Conservation (phyloP, 345 rosid genomes). For the Eucalyptus pauciflora region DNA sequence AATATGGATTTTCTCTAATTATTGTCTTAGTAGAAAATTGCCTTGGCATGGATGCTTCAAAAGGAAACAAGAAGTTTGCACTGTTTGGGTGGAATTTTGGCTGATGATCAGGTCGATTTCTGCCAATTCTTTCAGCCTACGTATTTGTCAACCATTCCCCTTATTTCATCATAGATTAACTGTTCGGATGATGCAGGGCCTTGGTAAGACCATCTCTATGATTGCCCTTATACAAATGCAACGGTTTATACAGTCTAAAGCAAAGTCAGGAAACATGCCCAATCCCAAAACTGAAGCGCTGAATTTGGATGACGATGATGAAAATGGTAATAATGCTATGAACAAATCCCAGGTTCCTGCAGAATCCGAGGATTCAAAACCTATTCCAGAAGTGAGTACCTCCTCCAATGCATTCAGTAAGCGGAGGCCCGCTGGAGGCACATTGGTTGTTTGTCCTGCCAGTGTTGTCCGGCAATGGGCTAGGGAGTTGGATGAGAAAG, state of each 20-base stretch:
- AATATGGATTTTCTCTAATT: not conserved
- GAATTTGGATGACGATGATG: conserved; percentile 78
- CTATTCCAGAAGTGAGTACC: conserved; percentile 38
- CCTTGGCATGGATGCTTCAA: conserved; percentile 94
- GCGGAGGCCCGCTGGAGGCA: conserved; percentile 75
- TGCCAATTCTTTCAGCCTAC: not conserved
- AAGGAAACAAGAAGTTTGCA: conserved; percentile 77
- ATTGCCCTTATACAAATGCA: conserved; percentile 90
- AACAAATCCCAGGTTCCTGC: conserved; percentile 27
- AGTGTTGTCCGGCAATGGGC: conserved; percentile 96
- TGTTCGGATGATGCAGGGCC: conserved; percentile 42
- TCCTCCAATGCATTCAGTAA: conserved; percentile 25
- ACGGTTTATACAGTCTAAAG: conserved; percentile 37
- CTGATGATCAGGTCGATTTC: conserved; percentile 89
- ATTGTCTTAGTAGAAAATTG: conserved; percentile 66
- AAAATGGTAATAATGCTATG: conserved; percentile 17
- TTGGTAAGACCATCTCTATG: conserved; percentile 92
- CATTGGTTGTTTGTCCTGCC: conserved; percentile 95
- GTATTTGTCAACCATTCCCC: not conserved
- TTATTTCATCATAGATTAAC: not conserved
- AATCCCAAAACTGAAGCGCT: conserved; percentile 56
- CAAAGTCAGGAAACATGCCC: conserved; percentile 32
- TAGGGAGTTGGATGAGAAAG: conserved; percentile 84
- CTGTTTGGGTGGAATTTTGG: conserved; percentile 93
- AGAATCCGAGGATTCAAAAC: conserved; percentile 18